Percentiles rank a stretch among this genome's conserved stretches.
phyloP scores from a whole-genome alignment of 805 yeast species.

The Tetrapisispora iriomotensis region DNA sequence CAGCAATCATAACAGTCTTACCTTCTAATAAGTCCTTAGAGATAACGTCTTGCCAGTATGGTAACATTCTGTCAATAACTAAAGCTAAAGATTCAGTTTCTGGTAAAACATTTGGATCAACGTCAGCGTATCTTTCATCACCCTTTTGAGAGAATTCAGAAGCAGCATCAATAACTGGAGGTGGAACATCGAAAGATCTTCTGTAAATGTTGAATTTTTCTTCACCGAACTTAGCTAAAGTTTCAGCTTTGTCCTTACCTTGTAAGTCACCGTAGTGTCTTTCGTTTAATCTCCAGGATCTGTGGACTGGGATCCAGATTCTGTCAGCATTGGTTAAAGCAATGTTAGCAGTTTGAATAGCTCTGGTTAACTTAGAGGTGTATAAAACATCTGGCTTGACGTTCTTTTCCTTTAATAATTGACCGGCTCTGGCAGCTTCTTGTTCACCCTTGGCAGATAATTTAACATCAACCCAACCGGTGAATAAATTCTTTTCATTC shows the following conservation, averaged over 20 bases:
- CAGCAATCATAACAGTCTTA: slow-evolving; percentile 87
- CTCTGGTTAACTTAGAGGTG: slow-evolving; percentile 88
- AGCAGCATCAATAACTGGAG: slow-evolving; percentile 73
- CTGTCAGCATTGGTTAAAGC: slow-evolving; percentile 85
- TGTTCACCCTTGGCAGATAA: slow-evolving; percentile 74
- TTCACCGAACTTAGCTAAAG: slow-evolving; percentile 76
- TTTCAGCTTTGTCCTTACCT: slow-evolving; percentile 95
- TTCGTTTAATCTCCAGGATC: slow-evolving; percentile 97
- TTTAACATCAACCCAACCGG: slow-evolving; percentile 97
- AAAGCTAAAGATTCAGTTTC: slow-evolving; percentile 88
- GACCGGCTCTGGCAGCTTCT: slow-evolving; percentile 93
- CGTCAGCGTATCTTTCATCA: slow-evolving; percentile 75
- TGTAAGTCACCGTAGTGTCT: slow-evolving; percentile 98
- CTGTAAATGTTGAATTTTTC: slow-evolving; percentile 95
- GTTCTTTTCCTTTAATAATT: slow-evolving; percentile 76
- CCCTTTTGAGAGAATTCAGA: slow-evolving; percentile 76
- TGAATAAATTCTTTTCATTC: slow-evolving; percentile 96
- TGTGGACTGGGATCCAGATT: slow-evolving; percentile 80
- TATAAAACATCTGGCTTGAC: slow-evolving; percentile 77
- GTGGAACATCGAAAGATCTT: slow-evolving; percentile 95
- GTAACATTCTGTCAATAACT: slow-evolving; percentile 92
- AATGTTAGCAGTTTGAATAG: slow-evolving; percentile 94
- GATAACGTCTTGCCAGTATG: slow-evolving; percentile 92
- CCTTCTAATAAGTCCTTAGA: slow-evolving; percentile 74
- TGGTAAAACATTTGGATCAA: slow-evolving; percentile 84